Percentiles rank a stretch among this genome's conserved stretches.
Evolutionary conservation across 352 stramenopile species (phyloP).

Genomic region (Phytophthora uliginosa): DNA sequence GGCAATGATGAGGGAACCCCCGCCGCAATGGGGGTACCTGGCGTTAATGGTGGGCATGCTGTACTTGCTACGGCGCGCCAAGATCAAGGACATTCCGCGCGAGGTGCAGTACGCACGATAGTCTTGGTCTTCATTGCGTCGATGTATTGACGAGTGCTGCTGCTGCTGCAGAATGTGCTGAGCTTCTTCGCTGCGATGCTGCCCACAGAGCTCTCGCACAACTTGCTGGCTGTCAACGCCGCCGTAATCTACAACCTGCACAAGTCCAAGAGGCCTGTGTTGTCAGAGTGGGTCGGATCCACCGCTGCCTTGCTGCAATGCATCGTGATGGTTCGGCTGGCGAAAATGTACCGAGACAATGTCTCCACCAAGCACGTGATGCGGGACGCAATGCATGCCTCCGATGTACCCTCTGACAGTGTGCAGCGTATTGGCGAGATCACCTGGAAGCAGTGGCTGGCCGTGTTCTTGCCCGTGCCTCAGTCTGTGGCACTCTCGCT

Average conservation of each 20-base stretch:
- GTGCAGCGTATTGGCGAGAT: slow-evolving; percentile 58
- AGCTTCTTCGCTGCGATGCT: slow-evolving; percentile 69
- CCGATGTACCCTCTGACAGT: slow-evolving; percentile 39
- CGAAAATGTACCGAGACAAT: slow-evolving; percentile 57
- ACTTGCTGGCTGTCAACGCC: slow-evolving; percentile 58
- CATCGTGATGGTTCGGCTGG: slow-evolving; percentile 58
- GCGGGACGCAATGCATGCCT: slow-evolving; percentile 46
- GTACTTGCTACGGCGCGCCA: slow-evolving; percentile 51
- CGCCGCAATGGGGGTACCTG: slow-evolving; percentile 52
- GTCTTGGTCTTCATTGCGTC: background rate
- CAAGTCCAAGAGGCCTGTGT: slow-evolving; percentile 49
- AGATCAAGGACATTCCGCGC: slow-evolving; percentile 53
- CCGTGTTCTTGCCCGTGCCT: slow-evolving; percentile 67
- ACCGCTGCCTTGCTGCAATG: slow-evolving; percentile 56
- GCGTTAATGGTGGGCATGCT: slow-evolving; percentile 49
- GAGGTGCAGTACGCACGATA: slow-evolving; percentile 37
- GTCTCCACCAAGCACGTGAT: slow-evolving; percentile 55
- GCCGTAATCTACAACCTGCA: slow-evolving; percentile 55
- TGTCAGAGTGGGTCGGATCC: slow-evolving; percentile 60
- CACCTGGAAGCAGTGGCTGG: slow-evolving; percentile 60
- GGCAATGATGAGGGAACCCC: slow-evolving; percentile 29
- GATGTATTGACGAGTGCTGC: background rate
- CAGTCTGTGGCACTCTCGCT: slow-evolving; percentile 60
- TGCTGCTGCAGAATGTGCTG: slow-evolving; percentile 48
- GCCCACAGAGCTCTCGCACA: slow-evolving; percentile 72